Percentiles rank a stretch among this genome's conserved stretches.
These are phyloP conservation scores for Leucocoprinus gongylophorus DNA, from an alignment of 1,284 basidiomycete genomes.

Conservation along the genomic window DNA sequence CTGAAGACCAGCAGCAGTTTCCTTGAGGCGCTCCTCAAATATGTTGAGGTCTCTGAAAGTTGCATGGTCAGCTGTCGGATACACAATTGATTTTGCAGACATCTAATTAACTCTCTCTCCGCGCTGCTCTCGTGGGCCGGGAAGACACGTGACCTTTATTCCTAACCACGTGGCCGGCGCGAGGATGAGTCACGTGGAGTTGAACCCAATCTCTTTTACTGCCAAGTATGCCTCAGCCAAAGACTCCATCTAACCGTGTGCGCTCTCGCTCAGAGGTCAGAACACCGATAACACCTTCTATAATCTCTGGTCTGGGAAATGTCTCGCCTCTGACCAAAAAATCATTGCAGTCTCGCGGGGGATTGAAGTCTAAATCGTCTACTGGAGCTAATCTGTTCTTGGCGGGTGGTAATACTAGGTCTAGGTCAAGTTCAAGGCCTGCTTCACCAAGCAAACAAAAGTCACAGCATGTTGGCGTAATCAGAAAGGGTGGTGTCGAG, in stretches of 20 bases:
- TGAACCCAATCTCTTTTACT: background rate
- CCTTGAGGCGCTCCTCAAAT: conserved; percentile 95
- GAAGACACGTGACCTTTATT: background rate
- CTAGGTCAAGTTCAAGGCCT: conserved; percentile 51
- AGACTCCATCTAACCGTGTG: conserved; percentile 54
- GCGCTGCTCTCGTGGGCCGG: background rate
- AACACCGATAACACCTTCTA: conserved; percentile 64
- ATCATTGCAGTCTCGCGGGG: conserved; percentile 9
- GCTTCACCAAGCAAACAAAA: conserved; percentile 59
- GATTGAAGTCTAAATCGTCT: conserved; percentile 19
- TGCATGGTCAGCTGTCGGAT: conserved; percentile 40
- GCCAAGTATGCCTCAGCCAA: conserved; percentile 29
- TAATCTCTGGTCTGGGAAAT: conserved; percentile 49
- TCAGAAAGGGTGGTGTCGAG: conserved; percentile 70
- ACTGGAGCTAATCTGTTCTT: conserved; percentile 55
- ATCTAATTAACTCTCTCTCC: background rate
- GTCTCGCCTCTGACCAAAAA: conserved; percentile 40
- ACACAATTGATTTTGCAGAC: background rate
- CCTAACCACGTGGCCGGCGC: conserved; percentile 14
- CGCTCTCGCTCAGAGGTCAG: conserved; percentile 64
- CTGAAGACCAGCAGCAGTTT: conserved; percentile 79
- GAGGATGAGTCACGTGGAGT: conserved; percentile 16
- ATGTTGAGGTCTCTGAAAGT: conserved; percentile 87
- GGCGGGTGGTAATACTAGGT: conserved; percentile 28
- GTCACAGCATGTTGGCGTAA: conserved; percentile 52